Conservation (phyloP, 352 stramenopile genomes). For the Globisporangium parvum region DNA sequence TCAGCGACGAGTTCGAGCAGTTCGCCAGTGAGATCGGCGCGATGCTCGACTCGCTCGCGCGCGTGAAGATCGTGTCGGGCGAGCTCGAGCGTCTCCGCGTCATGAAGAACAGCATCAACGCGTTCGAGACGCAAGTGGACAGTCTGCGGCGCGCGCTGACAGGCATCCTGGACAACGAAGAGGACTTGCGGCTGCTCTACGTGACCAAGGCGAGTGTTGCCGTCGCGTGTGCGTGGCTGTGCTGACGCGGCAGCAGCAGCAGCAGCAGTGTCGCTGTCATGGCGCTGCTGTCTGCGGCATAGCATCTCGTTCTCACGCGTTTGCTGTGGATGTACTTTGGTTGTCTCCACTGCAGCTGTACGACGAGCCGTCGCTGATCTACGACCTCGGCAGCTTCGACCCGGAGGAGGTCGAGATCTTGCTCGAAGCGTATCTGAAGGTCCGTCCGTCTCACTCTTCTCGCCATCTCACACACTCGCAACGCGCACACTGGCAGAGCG, state of each 20-base stretch:
- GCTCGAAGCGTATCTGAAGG: slow-evolving; percentile 15
- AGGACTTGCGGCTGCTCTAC: too few relatives aligned
- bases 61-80: slow-evolving; percentile 33
- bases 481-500: too few relatives aligned
- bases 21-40: slow-evolving; percentile 1
- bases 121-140: slow-evolving; percentile 66
- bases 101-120: slow-evolving; percentile 69
- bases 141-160: slow-evolving; percentile 54
- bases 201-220: slow-evolving; percentile 48
- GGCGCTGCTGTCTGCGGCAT: too few relatives aligned
- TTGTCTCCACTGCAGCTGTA: slow-evolving; percentile 38
- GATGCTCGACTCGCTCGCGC: slow-evolving; percentile 42
- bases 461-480: too few relatives aligned
- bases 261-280: too few relatives aligned
- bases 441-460: too few relatives aligned
- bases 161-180: slow-evolving; percentile 25
- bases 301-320: too few relatives aligned
- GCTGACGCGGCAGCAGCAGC: too few relatives aligned
- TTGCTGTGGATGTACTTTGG: too few relatives aligned
- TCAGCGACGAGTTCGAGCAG: background rate
- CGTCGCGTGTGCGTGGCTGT: background rate
- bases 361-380: slow-evolving; percentile 11
- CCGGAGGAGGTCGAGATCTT: slow-evolving; percentile 15
- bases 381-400: slow-evolving; percentile 10
- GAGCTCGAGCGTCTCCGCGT: slow-evolving; percentile 57